Percentiles rank a stretch among this genome's conserved stretches.
Evolutionary conservation across 257 asterid genomes (phyloP).

Genomic region (Avicennia marina): DNA sequence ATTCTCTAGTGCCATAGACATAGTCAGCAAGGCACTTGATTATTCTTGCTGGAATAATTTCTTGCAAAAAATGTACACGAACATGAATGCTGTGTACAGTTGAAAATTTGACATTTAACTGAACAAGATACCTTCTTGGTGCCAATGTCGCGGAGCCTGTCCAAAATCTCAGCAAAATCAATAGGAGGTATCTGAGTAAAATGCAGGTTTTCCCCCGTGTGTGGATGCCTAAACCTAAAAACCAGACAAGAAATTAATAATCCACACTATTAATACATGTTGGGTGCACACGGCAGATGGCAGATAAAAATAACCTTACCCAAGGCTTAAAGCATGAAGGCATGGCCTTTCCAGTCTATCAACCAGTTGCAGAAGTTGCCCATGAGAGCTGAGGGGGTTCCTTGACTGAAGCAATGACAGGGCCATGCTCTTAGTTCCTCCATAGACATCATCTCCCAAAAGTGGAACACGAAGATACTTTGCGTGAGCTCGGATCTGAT

Average conservation of each 20-base stretch:
- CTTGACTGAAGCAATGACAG: conserved; percentile 68
- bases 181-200: conserved; percentile 74
- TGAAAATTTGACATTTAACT: too few relatives aligned
- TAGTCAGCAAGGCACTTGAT: too few relatives aligned
- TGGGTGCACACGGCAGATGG: not conserved
- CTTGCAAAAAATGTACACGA: not conserved
- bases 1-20: too few relatives aligned
- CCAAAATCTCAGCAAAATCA: conserved; percentile 68
- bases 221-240: conserved; percentile 75
- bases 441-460: conserved; percentile 93
- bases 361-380: conserved; percentile 44
- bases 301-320: conserved; percentile 27
- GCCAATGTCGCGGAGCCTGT: conserved; percentile 51
- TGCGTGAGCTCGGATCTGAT: conserved; percentile 84
- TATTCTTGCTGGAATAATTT: too few relatives aligned
- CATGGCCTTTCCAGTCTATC: conserved; percentile 72
- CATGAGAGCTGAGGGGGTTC: conserved; percentile 39
- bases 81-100: not conserved
- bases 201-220: conserved; percentile 49
- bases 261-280: not conserved
- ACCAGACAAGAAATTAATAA: not conserved
- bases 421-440: conserved; percentile 89
- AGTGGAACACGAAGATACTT: conserved; percentile 85
- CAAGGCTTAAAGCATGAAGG: conserved; percentile 85
- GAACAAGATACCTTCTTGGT: conserved; percentile 43